Evolutionary conservation across 495 filamentous ascomycete genomes (phyloP).

Genomic region (Poronia punctata): DNA sequence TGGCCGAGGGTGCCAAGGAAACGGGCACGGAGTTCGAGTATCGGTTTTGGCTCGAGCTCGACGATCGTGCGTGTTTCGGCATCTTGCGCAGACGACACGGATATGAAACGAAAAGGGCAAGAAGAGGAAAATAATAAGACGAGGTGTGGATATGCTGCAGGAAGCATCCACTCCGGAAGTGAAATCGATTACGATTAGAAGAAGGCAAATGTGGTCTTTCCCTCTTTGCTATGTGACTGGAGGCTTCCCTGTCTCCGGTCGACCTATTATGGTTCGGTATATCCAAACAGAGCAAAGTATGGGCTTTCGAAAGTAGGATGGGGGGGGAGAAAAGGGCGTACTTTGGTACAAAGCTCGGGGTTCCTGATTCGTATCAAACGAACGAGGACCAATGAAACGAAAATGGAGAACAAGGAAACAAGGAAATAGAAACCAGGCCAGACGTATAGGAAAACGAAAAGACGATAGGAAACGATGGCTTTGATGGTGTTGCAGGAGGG

Average conservation of each 20-base stretch:
- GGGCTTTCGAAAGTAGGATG: not conserved
- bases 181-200: too few relatives aligned
- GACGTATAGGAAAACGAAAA: slow-evolving; percentile 19
- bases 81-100: slow-evolving; percentile 15
- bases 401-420: slow-evolving; percentile 15
- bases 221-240: too few relatives aligned
- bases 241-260: too few relatives aligned
- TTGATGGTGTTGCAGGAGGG: slow-evolving; percentile 29
- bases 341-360: slow-evolving; percentile 5
- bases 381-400: slow-evolving; percentile 29
- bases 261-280: not conserved
- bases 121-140: not conserved
- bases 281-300: not conserved
- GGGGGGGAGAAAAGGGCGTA: not conserved
- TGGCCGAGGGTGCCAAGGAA: slow-evolving; percentile 24
- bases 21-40: slow-evolving; percentile 26
- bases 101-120: slow-evolving; percentile 9
- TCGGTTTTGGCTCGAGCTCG: slow-evolving; percentile 25
- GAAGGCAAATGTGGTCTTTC: too few relatives aligned
- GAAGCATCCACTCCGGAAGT: too few relatives aligned
- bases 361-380: slow-evolving; percentile 40
- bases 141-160: slow-evolving; percentile 3
- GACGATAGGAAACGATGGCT: slow-evolving; percentile 27
- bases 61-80: slow-evolving; percentile 30
- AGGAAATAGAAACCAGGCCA: slow-evolving; percentile 16